Conservation (phyloP, 768 basidiomycete species). For the Pleurotus platypus region DNA sequence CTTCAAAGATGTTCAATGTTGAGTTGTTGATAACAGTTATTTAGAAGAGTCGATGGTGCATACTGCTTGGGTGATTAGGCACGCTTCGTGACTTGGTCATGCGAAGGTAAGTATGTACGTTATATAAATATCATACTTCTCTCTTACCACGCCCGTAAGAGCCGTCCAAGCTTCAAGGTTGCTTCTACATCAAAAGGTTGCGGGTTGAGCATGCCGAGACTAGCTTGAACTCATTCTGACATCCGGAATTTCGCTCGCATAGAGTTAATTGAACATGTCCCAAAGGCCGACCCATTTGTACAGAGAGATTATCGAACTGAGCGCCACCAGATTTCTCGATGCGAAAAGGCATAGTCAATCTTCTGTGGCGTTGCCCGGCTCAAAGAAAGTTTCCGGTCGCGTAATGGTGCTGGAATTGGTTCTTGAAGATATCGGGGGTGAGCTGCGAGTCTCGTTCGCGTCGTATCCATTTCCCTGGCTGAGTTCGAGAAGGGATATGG, state of each 20-base stretch:
- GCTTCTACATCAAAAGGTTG: not conserved
- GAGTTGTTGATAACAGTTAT: not conserved
- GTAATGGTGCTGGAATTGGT: not conserved
- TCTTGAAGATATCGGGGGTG: too few relatives aligned
- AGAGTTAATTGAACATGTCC: not conserved
- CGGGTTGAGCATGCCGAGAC: not conserved
- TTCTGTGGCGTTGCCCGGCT: conserved; percentile 2
- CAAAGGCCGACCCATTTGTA: not conserved
- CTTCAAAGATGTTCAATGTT: not conserved
- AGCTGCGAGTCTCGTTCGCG: not conserved
- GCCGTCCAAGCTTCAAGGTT: not conserved
- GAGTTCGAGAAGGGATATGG: not conserved
- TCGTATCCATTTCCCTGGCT: not conserved
- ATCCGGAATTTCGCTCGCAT: not conserved
- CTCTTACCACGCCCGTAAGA: conserved; percentile 1
- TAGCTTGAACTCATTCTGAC: not conserved
- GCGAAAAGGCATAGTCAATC: not conserved
- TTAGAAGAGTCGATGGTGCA: not conserved
- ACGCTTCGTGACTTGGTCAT: not conserved
- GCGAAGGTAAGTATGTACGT: not conserved
- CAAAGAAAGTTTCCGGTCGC: conserved; percentile 1
- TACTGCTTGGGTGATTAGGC: not conserved
- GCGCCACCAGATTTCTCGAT: conserved; percentile 1
- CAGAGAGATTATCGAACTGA: conserved; percentile 1
- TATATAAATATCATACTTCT: conserved; percentile 4